Evolutionary conservation across 768 basidiomycete species (phyloP).

Genomic region (Suillus ampliporus): DNA sequence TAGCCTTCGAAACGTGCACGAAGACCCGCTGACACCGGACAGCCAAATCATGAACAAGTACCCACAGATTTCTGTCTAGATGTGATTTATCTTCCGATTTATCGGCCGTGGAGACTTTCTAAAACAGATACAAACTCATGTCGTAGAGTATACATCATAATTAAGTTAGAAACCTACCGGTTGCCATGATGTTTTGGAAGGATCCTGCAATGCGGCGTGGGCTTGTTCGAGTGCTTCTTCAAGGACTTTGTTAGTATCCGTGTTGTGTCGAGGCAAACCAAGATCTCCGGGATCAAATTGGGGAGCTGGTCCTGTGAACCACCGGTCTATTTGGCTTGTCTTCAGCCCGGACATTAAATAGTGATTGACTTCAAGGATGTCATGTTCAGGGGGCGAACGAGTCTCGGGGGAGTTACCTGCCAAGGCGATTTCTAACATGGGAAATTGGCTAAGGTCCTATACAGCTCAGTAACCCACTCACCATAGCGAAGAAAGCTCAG

Average conservation of each 20-base stretch:
- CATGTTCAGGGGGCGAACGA: slow-evolving; percentile 57
- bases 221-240: slow-evolving; percentile 53
- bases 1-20: slow-evolving; percentile 63
- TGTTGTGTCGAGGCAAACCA: slow-evolving; percentile 27
- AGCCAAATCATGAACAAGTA: slow-evolving; percentile 66
- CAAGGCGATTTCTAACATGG: slow-evolving; percentile 50
- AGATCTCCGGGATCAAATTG: slow-evolving; percentile 40
- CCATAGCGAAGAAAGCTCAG: slow-evolving; percentile 79
- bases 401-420: slow-evolving; percentile 59
- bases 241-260: slow-evolving; percentile 29
- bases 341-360: slow-evolving; percentile 77
- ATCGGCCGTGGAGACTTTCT: slow-evolving; percentile 56
- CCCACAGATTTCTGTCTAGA: slow-evolving; percentile 72
- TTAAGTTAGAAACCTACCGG: slow-evolving; percentile 48
- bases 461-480: slow-evolving; percentile 39
- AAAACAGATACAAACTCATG: slow-evolving; percentile 37
- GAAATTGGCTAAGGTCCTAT: slow-evolving; percentile 19
- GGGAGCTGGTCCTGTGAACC: slow-evolving; percentile 69
- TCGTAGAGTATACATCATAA: slow-evolving; percentile 30
- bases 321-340: slow-evolving; percentile 73
- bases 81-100: slow-evolving; percentile 58
- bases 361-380: slow-evolving; percentile 80
- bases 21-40: slow-evolving; percentile 66
- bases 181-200: slow-evolving; percentile 54
- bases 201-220: slow-evolving; percentile 51